Percentiles rank a stretch among this genome's conserved stretches.
These are phyloP conservation scores for Blumeriella jaapii DNA, from an alignment of 2,329 filamentous ascomycete species.

Conservation along the genomic window DNA sequence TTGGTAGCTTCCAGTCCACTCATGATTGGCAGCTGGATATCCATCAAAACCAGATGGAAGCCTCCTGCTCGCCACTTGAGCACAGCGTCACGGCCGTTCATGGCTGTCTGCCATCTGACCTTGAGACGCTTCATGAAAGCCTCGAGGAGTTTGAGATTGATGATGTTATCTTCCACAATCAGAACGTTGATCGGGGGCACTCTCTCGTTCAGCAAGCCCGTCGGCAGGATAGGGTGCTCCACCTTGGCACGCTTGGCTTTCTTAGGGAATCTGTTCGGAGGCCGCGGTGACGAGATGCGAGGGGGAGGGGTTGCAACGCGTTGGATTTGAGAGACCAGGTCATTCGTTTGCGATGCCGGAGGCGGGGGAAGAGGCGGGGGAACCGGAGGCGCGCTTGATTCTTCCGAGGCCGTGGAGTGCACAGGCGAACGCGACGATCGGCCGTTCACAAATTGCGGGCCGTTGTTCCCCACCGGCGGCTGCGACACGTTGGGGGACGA, in stretches of 20 bases:
- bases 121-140: slow-evolving; percentile 94
- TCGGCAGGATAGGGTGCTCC: slow-evolving; percentile 37
- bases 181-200: slow-evolving; percentile 95
- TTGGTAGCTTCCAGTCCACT: slow-evolving; percentile 88
- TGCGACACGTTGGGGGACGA: slow-evolving; percentile 56
- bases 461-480: slow-evolving; percentile 16
- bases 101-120: slow-evolving; percentile 92
- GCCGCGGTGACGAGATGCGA: slow-evolving; percentile 37
- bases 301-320: slow-evolving; percentile 32
- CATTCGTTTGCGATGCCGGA: slow-evolving; percentile 41
- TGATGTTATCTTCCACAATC: slow-evolving; percentile 97
- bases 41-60: slow-evolving; percentile 95
- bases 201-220: slow-evolving; percentile 62
- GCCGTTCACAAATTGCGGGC: slow-evolving; percentile 22
- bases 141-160: slow-evolving; percentile 87
- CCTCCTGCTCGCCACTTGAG: slow-evolving; percentile 86
- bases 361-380: slow-evolving; percentile 41
- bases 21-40: slow-evolving; percentile 96
- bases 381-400: slow-evolving; percentile 32
- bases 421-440: slow-evolving; percentile 41
- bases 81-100: slow-evolving; percentile 88
- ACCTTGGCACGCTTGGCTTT: slow-evolving; percentile 42
- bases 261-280: slow-evolving; percentile 29
- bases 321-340: slow-evolving; percentile 32
- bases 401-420: slow-evolving; percentile 46